Evolutionary conservation across 2,329 filamentous ascomycete species (phyloP), one percentile per base, ranked within the genome.

Genomic region (Colletotrichum tamarilloi): DNA sequence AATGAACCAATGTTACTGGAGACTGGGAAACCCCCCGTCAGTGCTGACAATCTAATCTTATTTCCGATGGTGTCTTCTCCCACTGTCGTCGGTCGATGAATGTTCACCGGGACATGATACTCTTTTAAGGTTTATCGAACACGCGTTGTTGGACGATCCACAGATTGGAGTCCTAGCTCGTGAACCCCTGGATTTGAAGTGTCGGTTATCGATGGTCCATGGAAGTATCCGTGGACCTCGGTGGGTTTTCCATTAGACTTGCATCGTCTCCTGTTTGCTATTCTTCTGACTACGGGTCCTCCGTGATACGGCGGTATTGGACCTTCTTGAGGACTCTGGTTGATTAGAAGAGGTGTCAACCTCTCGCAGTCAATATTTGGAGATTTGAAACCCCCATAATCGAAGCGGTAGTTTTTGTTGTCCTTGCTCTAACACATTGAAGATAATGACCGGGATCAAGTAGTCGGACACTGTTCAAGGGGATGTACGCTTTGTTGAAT

Each of bases 31-130:
- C 35, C 63, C 63, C 68, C 57, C 35, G 68, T 62, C 14, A 16
- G 16, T 16, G 28, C 28, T 38, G 28, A 58, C 28, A 63, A 32
- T 30, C 26, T 52, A 28, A 62, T 55, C 57, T 68, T 57, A 68
- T 55, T 72, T 58, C 68, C 64, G 52, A 71, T 56, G 52, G 35
- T 38, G 68, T n/a, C 52, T 16, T 69, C 16, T 35, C 67, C 59
- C 67, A 8, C 22, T n/a, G 14, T 52, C 28, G 38, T 19, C 28
- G 42, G 5, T 32, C 32, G 24, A 38, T 30, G 24, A 38, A 38
- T 56, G 26, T 14, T 16, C 32, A 49, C 6, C 28, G 9, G 35
- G 7, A 12, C 42, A 30, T 16, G 35, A 28, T 16, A 24, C 14
- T 46, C 35, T 62, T n/a, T 22, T 49, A 49, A 49, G 42, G 19